Conservation (phyloP, 139 green algal species). For the Chlorella sp. region DNA sequence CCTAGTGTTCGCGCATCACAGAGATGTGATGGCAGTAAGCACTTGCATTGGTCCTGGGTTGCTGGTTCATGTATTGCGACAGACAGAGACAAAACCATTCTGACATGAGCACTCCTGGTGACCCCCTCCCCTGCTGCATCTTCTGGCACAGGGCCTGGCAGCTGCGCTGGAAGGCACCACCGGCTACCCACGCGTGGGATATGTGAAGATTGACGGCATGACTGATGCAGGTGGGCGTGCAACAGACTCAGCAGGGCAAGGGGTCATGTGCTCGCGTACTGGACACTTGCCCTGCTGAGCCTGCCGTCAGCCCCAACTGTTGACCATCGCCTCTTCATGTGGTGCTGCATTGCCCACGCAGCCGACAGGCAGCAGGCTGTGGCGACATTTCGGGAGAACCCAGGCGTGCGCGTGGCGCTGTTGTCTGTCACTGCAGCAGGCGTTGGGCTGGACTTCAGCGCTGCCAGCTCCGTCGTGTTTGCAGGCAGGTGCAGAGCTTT, state of each 20-base stretch:
- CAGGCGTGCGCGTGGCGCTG: constrained; percentile 76
- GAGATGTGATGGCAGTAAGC: too few species aligned
- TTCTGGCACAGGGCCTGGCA: constrained; percentile 43
- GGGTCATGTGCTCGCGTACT: too few species aligned
- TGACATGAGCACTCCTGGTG: not conserved
- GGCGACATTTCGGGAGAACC: constrained; percentile 60
- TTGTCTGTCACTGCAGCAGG: constrained; percentile 89
- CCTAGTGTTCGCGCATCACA: constrained; percentile 96
- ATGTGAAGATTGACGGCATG: constrained; percentile 89
- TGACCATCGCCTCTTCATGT: too few species aligned
- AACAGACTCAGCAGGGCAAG: too few species aligned
- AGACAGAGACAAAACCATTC: too few species aligned
- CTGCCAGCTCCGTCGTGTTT: constrained; percentile 90
- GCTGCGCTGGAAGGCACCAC: constrained; percentile 57
- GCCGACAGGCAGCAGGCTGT: constrained; percentile 26
- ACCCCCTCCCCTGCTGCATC: not conserved
- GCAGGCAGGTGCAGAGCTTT: constrained; percentile 32
- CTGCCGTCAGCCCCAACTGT: too few species aligned
- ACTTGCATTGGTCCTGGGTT: too few species aligned
- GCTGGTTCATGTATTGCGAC: too few species aligned
- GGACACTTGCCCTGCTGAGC: not conserved
- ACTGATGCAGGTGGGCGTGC: constrained; percentile 51
- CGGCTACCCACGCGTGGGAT: constrained; percentile 36
- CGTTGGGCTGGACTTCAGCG: constrained; percentile 91
- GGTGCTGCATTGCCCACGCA: not conserved